Evolutionary conservation across 108 stramenopile species (phyloP).

Genomic region (Cyclotella choctawhatcheeana): DNA sequence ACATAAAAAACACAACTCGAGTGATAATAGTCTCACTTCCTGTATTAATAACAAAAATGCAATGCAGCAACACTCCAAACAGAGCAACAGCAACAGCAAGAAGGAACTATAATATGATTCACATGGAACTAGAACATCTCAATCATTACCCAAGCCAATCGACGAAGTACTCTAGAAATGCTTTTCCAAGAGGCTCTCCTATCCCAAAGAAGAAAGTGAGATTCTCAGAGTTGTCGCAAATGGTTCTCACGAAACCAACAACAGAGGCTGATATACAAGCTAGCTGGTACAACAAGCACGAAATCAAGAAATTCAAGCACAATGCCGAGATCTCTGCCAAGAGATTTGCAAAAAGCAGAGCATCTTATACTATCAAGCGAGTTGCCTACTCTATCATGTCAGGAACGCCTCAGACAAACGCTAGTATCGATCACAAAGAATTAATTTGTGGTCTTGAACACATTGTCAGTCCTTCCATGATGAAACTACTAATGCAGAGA

Average conservation of each 20-base stretch:
- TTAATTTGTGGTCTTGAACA: constrained; percentile 2
- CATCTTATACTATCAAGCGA: neutral
- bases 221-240: constrained; percentile 12
- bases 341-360: neutral
- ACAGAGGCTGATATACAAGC: neutral
- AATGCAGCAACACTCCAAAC: too few relatives aligned
- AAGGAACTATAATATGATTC: too few relatives aligned
- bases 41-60: too few relatives aligned
- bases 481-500: neutral
- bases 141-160: neutral
- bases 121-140: neutral
- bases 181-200: neutral
- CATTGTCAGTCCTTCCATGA: neutral
- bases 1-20: too few relatives aligned
- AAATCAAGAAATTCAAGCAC: constrained; percentile 8
- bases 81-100: too few relatives aligned
- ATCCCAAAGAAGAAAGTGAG: neutral
- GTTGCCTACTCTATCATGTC: constrained; percentile 8
- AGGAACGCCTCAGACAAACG: neutral
- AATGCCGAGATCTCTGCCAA: neutral
- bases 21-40: too few relatives aligned
- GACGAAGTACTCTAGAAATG: neutral
- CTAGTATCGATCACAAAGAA: neutral
- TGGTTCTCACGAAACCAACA: neutral
- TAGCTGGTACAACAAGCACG: constrained; percentile 12